phyloP scores from a whole-genome alignment of 371 early-diverging fungal species.

The Mucor indicus region DNA sequence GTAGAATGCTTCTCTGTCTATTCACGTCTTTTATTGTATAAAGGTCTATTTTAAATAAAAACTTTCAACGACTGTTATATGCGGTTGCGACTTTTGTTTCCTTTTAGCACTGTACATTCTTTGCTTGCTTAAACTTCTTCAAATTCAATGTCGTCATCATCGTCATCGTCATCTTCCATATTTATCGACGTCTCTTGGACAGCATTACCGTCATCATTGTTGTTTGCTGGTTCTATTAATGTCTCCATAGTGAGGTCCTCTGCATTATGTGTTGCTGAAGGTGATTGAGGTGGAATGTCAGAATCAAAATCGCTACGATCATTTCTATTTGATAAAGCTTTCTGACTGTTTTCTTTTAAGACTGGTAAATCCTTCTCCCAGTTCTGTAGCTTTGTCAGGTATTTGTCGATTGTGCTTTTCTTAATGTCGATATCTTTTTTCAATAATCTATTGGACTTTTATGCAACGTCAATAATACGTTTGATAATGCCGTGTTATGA shows the following conservation, averaged over 20 bases:
- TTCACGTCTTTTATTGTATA: no score
- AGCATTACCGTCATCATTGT: background rate
- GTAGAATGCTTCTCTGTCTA: no score
- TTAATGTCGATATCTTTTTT: conserved; percentile 27
- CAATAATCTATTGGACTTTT: conserved; percentile 17
- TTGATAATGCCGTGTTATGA: no score
- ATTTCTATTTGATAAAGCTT: conserved; percentile 9
- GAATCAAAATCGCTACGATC: conserved; percentile 20
- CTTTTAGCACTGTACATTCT: no score
- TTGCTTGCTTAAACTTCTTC: conserved; percentile 30
- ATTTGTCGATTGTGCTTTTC: conserved; percentile 16
- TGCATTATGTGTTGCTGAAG: background rate
- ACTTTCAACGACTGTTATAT: no score
- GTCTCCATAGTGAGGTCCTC: background rate
- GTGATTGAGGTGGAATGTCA: background rate
- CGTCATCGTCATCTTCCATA: conserved; percentile 18
- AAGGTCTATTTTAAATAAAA: no score
- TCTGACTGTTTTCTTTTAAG: conserved; percentile 12
- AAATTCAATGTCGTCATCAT: conserved; percentile 27
- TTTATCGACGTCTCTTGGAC: background rate
- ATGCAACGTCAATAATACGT: background rate
- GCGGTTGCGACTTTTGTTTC: no score
- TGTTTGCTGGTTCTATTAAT: background rate
- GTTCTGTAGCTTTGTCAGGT: conserved; percentile 14
- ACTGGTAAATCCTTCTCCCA: conserved; percentile 22